phyloP scores from a whole-genome alignment of 1,284 basidiomycete species.

The Tetrapyrgos nigripes region DNA sequence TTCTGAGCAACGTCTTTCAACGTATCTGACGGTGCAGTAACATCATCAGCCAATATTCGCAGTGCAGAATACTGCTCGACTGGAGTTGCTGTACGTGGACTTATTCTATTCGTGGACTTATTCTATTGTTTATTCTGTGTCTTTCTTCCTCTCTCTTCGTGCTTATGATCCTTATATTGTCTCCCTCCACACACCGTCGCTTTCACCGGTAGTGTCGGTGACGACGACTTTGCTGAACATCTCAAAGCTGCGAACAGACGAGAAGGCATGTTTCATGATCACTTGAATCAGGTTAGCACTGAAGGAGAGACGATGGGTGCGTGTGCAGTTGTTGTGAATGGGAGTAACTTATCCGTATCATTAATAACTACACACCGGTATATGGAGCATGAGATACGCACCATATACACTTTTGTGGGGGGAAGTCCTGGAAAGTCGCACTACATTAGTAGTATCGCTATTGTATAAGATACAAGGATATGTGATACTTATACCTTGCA shows the following conservation, averaged over 20 bases:
- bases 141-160: too few species aligned
- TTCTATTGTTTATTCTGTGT: not conserved
- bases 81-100: conserved; percentile 86
- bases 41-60: conserved; percentile 88
- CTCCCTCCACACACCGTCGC: conserved; percentile 89
- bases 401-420: too few species aligned
- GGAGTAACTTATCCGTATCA: too few species aligned
- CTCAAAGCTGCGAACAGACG: conserved; percentile 93
- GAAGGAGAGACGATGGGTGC: conserved; percentile 93
- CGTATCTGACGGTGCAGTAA: conserved; percentile 39
- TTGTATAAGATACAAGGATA: too few species aligned
- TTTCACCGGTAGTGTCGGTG: conserved; percentile 94
- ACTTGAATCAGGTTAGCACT: conserved; percentile 92
- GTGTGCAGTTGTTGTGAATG: conserved; percentile 96
- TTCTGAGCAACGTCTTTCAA: conserved; percentile 29
- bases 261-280: conserved; percentile 89
- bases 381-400: too few species aligned
- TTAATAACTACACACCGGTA: too few species aligned
- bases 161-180: not conserved
- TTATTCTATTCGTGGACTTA: too few species aligned
- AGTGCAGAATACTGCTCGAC: conserved; percentile 95
- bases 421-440: too few species aligned
- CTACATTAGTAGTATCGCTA: too few species aligned
- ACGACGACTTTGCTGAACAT: conserved; percentile 91
- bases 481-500: too few species aligned